Evolutionary conservation across 441 rosid species (phyloP), one percentile per base, ranked within the genome.

Genomic region (Populus hybrid): DNA sequence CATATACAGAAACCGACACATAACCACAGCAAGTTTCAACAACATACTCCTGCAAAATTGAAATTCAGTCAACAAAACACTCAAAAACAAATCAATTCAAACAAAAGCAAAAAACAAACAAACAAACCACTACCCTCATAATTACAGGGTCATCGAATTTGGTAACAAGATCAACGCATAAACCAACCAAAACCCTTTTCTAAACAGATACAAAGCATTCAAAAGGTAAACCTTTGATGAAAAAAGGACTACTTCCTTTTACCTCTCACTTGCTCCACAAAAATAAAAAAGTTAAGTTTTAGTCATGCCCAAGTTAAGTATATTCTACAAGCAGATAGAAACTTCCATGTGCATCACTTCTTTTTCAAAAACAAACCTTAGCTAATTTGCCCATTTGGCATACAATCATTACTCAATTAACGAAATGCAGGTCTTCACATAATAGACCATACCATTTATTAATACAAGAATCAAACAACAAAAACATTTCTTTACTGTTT

Each of bases 1-100:
- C 99, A 78, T 87, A 89, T 73, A 95, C 97, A 46, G 94, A 84
- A 82, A 95, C 99, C 53, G 92, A 87, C 57, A 95, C 87, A 0
- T 86, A 78, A 79, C 99, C 99, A 81, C 69, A 74, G 82, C 80
- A 86, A 86, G 98, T 93, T 83, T 80, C 88, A 70, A 95, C 81
- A 53, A 86, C 80, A 80, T 90, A 89, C 77, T 93, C 99, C 98
- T 93, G 88, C 82, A 67, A 11, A 69, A 30, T 30, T 28, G 12
- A 34, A 64, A 65, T 67, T 12, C 0, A 34, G 10, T 50, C 61
- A 21, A 6, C 10, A 20, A 18, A 65, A 30, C 26, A 40, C 26
- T 53, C 32, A 11, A 57, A 24, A 36, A 21, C 9, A 32, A 69
- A 35, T 38, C 71, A 76, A 73, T 18, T 18, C 10, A 14, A 75